Evolutionary conservation across 768 basidiomycete genomes (phyloP).

Genomic region (Suillus clintonianus): DNA sequence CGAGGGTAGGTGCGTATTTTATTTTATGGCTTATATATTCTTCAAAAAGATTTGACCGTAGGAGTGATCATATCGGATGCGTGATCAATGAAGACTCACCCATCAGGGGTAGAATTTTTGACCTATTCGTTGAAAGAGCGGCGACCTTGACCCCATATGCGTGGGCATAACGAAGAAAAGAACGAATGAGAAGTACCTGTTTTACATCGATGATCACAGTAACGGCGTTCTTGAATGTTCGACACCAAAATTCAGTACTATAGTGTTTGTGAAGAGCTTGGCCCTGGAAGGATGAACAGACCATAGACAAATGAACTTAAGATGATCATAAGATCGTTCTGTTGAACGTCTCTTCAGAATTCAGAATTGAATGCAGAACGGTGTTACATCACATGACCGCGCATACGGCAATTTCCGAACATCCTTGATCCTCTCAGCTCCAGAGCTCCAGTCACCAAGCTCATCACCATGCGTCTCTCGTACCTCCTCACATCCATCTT

Average conservation of each 20-base stretch:
- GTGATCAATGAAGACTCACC: constrained; percentile 53
- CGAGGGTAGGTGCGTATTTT: constrained; percentile 62
- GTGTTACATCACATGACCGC: not conserved
- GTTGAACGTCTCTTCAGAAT: too few relatives aligned
- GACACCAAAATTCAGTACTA: not conserved
- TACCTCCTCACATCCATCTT: constrained; percentile 30
- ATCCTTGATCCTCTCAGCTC: not conserved
- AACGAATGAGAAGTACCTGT: too few relatives aligned
- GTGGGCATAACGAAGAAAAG: constrained; percentile 35
- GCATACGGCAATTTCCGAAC: not conserved
- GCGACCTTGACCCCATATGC: constrained; percentile 56
- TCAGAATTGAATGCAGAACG: too few relatives aligned
- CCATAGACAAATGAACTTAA: not conserved
- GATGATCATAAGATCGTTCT: too few relatives aligned
- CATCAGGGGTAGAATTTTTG: constrained; percentile 34
- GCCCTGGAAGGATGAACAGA: not conserved
- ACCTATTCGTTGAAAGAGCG: constrained; percentile 46
- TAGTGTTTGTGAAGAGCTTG: not conserved
- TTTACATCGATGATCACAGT: not conserved
- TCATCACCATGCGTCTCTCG: constrained; percentile 15
- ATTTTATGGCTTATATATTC: constrained; percentile 29
- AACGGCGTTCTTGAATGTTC: not conserved
- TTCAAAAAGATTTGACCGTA: constrained; percentile 10
- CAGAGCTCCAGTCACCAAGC: not conserved
- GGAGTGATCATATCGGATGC: constrained; percentile 33